Base-by-base conservation (phyloP, 139 green algal genomes). In the Edaphochlamys debaryana region DNA sequence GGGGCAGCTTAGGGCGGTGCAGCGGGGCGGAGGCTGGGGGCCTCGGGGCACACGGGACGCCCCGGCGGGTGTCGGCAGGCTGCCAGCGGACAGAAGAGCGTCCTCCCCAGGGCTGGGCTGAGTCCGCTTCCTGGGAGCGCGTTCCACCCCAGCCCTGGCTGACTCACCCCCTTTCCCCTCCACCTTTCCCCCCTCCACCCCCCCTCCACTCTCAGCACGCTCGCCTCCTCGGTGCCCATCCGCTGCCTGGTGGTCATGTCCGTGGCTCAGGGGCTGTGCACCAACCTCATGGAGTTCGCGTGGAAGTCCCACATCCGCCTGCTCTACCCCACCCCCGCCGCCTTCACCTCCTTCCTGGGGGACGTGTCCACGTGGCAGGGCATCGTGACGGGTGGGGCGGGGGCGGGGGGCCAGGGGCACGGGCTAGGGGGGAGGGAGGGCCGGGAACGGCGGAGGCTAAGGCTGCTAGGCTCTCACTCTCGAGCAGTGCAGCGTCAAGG, bases 241-340 rank as follows among this genome's bases (percentile, higher is more conserved):
- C 92, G 93, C 56, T 98, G 92, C 90, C 88, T 99, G 74, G 95
- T 95, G 6, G 72, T 98, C 30, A 98, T 99, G 96, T 93, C 92
- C 0, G 67, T 99, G 52, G 92, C 95, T 2, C 83, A 96, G 87
- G 95, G 95, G 37, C 87, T 99, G 54, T 95, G 87, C 90, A 94
- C 90, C 80, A 96, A 92, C 80, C 84, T 99, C 40, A 93, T 99
- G 80, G 95, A 99, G 87, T 94, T 98, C 76, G 90, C 94, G 0
- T 99, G 94, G 94, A 99, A 99, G 91, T 91, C 87, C 64, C 94
- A 98, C 86, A 92, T 99, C 68, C 87, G 95, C 36, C 89, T 95
- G 72, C 88, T 98, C 75, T 94, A 94, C 88, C 92, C 95, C 37
- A 90, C 87, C 4, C 95, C 96, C 11, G 79, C 86, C 0, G 94